phyloP scores from a whole-genome alignment of 495 filamentous ascomycete species.

The Penicillium lagena region DNA sequence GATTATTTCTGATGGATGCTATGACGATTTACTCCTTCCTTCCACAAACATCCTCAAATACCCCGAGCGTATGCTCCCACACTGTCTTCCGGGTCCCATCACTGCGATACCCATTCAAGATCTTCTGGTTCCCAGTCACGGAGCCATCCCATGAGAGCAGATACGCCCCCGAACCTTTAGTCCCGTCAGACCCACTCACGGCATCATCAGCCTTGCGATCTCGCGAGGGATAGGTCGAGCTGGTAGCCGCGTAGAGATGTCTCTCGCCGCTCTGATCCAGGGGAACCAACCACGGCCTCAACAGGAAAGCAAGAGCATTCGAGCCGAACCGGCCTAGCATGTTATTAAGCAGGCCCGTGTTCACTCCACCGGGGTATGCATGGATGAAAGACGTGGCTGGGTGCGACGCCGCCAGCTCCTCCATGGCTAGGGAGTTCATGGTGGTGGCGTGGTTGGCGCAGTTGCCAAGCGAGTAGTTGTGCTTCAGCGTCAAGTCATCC shows the following conservation, averaged over 20 bases:
- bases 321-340: conserved; percentile 1
- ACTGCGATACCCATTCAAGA: conserved; percentile 7
- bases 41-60: conserved; percentile 14
- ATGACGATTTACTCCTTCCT: not conserved
- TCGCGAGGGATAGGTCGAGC: conserved; percentile 25
- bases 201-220: not conserved
- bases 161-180: conserved; percentile 16
- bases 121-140: conserved; percentile 6
- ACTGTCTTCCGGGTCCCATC: conserved; percentile 12
- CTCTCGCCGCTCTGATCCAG: conserved; percentile 37
- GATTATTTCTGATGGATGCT: too few species aligned
- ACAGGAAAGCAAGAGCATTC: conserved; percentile 7
- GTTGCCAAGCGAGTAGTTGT: conserved; percentile 23
- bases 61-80: conserved; percentile 14
- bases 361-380: conserved; percentile 48
- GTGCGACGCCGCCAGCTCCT: conserved; percentile 32
- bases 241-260: conserved; percentile 39
- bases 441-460: conserved; percentile 40
- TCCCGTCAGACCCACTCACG: conserved; percentile 13
- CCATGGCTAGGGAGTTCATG: conserved; percentile 42
- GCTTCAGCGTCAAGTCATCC: conserved; percentile 39
- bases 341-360: conserved; percentile 28
- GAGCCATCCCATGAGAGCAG: conserved; percentile 13
- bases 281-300: conserved; percentile 20
- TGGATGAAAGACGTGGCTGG: conserved; percentile 54